Percentiles rank a stretch among this genome's conserved stretches.
phyloP scores from a whole-genome alignment of 2,329 filamentous ascomycete genomes.

The Trichoderma semiorbis region DNA sequence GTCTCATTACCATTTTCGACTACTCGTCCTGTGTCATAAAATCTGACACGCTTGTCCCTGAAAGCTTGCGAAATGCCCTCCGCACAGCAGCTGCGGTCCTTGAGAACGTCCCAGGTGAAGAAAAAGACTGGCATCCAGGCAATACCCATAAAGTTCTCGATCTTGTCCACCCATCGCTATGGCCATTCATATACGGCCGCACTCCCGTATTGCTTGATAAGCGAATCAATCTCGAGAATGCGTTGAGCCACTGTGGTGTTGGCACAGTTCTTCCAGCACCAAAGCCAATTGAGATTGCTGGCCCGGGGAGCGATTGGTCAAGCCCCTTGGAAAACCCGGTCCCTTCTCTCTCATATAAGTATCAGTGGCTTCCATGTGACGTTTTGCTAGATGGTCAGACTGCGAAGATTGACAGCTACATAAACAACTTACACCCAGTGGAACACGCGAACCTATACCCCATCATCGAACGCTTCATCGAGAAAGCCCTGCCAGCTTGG shows the following conservation, averaged over 20 bases:
- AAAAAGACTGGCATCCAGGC: constrained; percentile 60
- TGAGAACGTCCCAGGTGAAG: constrained; percentile 46
- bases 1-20: constrained; percentile 35
- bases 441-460: background rate
- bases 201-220: constrained; percentile 34
- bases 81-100: constrained; percentile 42
- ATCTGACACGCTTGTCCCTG: constrained; percentile 31
- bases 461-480: constrained; percentile 12
- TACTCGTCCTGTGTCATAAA: constrained; percentile 33
- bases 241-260: constrained; percentile 33
- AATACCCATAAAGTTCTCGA: constrained; percentile 57
- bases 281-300: background rate
- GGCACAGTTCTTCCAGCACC: constrained; percentile 30
- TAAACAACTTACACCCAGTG: constrained; percentile 52
- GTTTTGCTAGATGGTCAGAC: constrained; percentile 39
- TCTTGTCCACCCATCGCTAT: constrained; percentile 62
- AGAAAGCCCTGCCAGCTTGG: constrained; percentile 6
- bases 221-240: constrained; percentile 36
- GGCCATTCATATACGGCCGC: constrained; percentile 53
- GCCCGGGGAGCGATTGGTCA: background rate
- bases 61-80: constrained; percentile 36
- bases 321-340: background rate
- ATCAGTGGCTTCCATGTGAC: constrained; percentile 50
- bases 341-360: constrained; percentile 27
- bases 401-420: constrained; percentile 46